Conservation (phyloP, 2,329 filamentous ascomycete genomes). For the Fusarium sp. region DNA sequence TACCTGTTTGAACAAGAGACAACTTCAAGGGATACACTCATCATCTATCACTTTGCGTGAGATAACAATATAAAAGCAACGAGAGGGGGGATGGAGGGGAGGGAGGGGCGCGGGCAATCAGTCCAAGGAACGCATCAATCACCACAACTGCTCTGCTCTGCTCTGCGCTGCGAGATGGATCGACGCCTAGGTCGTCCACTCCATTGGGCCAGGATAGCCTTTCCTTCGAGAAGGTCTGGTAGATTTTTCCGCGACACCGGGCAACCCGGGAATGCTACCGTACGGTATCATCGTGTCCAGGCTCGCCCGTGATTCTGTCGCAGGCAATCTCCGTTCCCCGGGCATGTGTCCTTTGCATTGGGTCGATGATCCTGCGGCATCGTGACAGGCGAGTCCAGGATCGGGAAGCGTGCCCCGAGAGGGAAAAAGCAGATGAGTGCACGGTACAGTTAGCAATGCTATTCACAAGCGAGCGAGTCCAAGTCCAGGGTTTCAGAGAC, state of each 20-base stretch:
- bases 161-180: slow-evolving; percentile 36
- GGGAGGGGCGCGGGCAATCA: neutral
- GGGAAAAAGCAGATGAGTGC: slow-evolving; percentile 9
- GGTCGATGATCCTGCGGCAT: slow-evolving; percentile 37
- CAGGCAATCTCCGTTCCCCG: slow-evolving; percentile 40
- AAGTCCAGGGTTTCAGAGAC: slow-evolving; percentile 31
- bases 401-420: slow-evolving; percentile 28
- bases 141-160: slow-evolving; percentile 6
- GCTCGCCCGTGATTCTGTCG: slow-evolving; percentile 16
- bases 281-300: slow-evolving; percentile 23
- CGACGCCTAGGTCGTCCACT: slow-evolving; percentile 43
- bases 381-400: slow-evolving; percentile 20
- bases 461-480: slow-evolving; percentile 28
- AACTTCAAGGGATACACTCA: slow-evolving; percentile 35
- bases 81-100: slow-evolving; percentile 23
- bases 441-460: neutral
- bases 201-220: slow-evolving; percentile 41
- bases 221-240: slow-evolving; percentile 42
- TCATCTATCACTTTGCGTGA: slow-evolving; percentile 18
- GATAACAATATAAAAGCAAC: slow-evolving; percentile 30
- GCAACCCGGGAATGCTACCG: slow-evolving; percentile 35
- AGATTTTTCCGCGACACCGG: slow-evolving; percentile 33
- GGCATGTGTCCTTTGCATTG: slow-evolving; percentile 39
- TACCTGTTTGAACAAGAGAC: slow-evolving; percentile 15
- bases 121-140: slow-evolving; percentile 7